Evolutionary conservation across 2,329 filamentous ascomycete genomes (phyloP).

Genomic region (Cryphonectria naterciae): DNA sequence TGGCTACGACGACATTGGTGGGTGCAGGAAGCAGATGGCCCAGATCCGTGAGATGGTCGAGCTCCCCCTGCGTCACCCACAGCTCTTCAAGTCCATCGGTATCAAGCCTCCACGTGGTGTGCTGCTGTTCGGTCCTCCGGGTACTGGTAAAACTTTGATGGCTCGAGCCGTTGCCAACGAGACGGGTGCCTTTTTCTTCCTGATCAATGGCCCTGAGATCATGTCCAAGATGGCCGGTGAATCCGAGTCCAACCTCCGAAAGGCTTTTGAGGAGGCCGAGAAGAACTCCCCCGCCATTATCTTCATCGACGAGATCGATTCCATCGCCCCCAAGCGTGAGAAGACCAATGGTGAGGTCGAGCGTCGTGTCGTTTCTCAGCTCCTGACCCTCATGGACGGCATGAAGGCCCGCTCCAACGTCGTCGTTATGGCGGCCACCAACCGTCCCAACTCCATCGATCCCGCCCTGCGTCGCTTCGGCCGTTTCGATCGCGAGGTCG

Average conservation of each 20-base stretch:
- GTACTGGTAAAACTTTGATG: slow-evolving; percentile 99
- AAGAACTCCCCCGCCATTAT: slow-evolving; percentile 99
- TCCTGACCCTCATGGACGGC: slow-evolving; percentile 95
- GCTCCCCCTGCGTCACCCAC: slow-evolving; percentile 92
- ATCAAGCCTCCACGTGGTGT: slow-evolving; percentile 99
- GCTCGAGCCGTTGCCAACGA: slow-evolving; percentile 98
- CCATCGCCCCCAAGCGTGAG: slow-evolving; percentile 98
- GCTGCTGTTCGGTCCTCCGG: slow-evolving; percentile 92
- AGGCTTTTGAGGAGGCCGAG: slow-evolving; percentile 99
- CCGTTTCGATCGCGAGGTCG: slow-evolving; percentile 98
- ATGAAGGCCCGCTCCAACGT: slow-evolving; percentile 99
- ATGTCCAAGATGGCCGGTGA: slow-evolving; percentile 99
- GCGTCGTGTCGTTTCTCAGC: slow-evolving; percentile 96
- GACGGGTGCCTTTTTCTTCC: slow-evolving; percentile 98
- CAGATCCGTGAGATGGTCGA: slow-evolving; percentile 99
- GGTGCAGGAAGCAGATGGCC: slow-evolving; percentile 99
- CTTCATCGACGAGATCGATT: slow-evolving; percentile 99
- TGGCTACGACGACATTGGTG: slow-evolving; percentile 98
- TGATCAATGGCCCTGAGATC: slow-evolving; percentile 99
- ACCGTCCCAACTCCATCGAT: slow-evolving; percentile 98
- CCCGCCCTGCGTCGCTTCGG: slow-evolving; percentile 96
- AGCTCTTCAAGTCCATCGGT: slow-evolving; percentile 99
- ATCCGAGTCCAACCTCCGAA: slow-evolving; percentile 95
- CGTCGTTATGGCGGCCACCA: slow-evolving; percentile 98
- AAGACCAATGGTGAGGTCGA: slow-evolving; percentile 99